These are phyloP conservation scores for Yamadazyma jaroonii DNA, from an alignment of 1,139 yeast genomes.

Conservation along the genomic window DNA sequence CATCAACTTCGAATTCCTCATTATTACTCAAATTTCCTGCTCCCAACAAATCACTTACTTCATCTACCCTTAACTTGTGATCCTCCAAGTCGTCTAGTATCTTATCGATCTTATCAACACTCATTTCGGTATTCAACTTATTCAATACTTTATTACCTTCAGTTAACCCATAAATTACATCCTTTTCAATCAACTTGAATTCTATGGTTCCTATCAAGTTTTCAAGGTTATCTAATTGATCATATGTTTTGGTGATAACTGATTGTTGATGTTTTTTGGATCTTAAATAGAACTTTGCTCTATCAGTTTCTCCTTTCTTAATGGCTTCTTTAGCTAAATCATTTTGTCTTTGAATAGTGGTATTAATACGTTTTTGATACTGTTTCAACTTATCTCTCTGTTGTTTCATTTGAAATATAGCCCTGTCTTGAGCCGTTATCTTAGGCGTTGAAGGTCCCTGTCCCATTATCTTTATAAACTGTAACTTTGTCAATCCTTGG, in stretches of 20 bases:
- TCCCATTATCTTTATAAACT: constrained; percentile 28
- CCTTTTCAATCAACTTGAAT: constrained; percentile 84
- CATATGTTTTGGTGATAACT: constrained; percentile 64
- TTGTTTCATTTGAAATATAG: constrained; percentile 78
- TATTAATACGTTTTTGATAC: constrained; percentile 62
- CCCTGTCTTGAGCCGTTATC: constrained; percentile 80
- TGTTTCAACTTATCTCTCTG: constrained; percentile 83
- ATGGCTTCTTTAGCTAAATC: constrained; percentile 59
- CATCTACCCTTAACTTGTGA: constrained; percentile 74
- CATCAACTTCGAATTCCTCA: constrained; percentile 67
- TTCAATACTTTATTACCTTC: constrained; percentile 78
- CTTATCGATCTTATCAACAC: constrained; percentile 73
- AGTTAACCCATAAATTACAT: constrained; percentile 73
- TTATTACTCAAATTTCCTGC: constrained; percentile 43
- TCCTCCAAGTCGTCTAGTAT: constrained; percentile 84
- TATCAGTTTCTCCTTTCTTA: constrained; percentile 47
- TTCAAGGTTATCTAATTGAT: constrained; percentile 77
- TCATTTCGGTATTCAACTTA: constrained; percentile 74
- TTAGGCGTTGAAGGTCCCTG: constrained; percentile 48
- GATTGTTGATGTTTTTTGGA: constrained; percentile 81
- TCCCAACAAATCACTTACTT: constrained; percentile 50
- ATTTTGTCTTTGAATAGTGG: constrained; percentile 55
- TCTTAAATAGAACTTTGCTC: constrained; percentile 70
- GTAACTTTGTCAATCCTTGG: not conserved
- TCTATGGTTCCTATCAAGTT: constrained; percentile 73